Evolutionary conservation across 805 yeast genomes (phyloP).

Genomic region (Candida namnaoensis): DNA sequence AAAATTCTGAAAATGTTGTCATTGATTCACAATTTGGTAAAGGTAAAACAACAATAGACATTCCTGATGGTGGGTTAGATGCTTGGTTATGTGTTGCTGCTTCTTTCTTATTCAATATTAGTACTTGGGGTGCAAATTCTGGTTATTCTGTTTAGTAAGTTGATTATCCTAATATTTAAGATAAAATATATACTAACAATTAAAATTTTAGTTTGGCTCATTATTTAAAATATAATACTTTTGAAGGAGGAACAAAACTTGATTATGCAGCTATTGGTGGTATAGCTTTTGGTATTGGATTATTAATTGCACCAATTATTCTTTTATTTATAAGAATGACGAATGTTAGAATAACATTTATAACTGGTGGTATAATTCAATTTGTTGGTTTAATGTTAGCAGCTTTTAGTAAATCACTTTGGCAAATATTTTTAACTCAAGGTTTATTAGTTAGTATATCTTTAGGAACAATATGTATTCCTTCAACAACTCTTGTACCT

Average conservation of each 20-base stretch:
- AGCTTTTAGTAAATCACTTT: conserved; percentile 37
- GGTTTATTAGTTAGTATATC: conserved; percentile 48
- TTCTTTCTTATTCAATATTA: conserved; percentile 29
- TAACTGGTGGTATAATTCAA: conserved; percentile 36
- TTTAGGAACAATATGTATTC: conserved; percentile 38
- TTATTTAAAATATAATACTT: conserved; percentile 34
- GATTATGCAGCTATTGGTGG: conserved; percentile 55
- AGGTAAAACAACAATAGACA: background rate
- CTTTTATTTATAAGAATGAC: conserved; percentile 35
- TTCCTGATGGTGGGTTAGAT: conserved; percentile 36
- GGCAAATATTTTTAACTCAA: conserved; percentile 52
- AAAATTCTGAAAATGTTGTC: too few species aligned
- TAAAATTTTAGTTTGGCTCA: conserved; percentile 21
- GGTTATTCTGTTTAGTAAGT: background rate
- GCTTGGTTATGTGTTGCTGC: conserved; percentile 45
- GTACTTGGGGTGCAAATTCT: conserved; percentile 37
- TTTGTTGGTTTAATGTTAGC: conserved; percentile 43
- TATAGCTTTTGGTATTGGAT: conserved; percentile 34
- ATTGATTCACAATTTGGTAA: background rate
- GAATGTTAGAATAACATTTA: conserved; percentile 31
- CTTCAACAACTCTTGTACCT: conserved; percentile 39
- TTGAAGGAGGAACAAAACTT: conserved; percentile 35
- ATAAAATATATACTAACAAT: too few species aligned
- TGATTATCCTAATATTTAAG: conserved; percentile 15
- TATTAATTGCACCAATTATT: conserved; percentile 36